Conservation (phyloP, 441 rosid genomes). For the Euphorbia schlechtendalii region DNA sequence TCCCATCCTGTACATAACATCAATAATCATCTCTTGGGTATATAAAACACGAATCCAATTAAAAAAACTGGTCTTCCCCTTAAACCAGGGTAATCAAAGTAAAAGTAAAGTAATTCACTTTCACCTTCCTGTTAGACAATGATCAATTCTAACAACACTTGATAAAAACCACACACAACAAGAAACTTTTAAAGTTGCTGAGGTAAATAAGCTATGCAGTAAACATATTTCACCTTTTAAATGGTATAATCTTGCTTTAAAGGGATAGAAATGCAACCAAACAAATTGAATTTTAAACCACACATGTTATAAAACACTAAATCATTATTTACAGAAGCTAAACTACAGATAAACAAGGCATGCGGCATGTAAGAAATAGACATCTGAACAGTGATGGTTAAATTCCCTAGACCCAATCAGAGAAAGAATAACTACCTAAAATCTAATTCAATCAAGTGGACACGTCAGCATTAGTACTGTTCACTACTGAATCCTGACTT, state of each 20-base stretch:
- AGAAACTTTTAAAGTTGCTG: not conserved
- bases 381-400: slow-evolving; percentile 22
- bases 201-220: not conserved
- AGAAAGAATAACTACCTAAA: slow-evolving; percentile 30
- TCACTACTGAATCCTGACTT: slow-evolving; percentile 18
- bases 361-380: slow-evolving; percentile 14
- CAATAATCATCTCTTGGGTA: not conserved
- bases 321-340: slow-evolving; percentile 22
- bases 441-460: slow-evolving; percentile 21
- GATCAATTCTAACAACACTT: not conserved
- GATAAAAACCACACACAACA: not conserved
- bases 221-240: not conserved
- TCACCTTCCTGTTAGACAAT: too few relatives aligned
- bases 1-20: not conserved
- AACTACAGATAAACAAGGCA: slow-evolving; percentile 20
- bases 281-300: slow-evolving; percentile 15
- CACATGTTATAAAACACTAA: slow-evolving; percentile 21
- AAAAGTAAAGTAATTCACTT: not conserved
- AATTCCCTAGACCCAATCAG: slow-evolving; percentile 20
- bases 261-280: not conserved
- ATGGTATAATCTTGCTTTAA: slow-evolving; percentile 1
- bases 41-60: too few relatives aligned
- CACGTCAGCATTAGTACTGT: slow-evolving; percentile 17
- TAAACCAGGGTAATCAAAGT: not conserved
- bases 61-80: not conserved